phyloP scores from a whole-genome alignment of 257 asterid species.

The Lavandula angustifolia region DNA sequence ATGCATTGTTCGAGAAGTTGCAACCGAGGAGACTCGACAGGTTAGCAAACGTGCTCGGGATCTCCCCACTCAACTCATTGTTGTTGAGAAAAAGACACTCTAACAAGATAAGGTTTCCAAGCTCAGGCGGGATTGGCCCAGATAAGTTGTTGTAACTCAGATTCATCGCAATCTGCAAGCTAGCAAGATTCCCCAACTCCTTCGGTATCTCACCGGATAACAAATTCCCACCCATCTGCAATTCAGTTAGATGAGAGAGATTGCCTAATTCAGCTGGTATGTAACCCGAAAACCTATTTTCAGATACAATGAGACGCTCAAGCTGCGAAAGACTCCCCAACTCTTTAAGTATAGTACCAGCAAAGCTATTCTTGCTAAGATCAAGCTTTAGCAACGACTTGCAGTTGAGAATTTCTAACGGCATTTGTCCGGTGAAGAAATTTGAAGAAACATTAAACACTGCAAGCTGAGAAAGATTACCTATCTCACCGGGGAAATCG shows the following conservation, averaged over 20 bases:
- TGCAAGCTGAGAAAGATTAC: slow-evolving; percentile 66
- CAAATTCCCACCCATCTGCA: slow-evolving; percentile 83
- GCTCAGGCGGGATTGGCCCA: slow-evolving; percentile 74
- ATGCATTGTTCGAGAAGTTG: slow-evolving; percentile 76
- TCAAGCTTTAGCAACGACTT: slow-evolving; percentile 82
- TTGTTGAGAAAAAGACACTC: slow-evolving; percentile 70
- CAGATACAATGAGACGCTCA: slow-evolving; percentile 73
- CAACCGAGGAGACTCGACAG: slow-evolving; percentile 80
- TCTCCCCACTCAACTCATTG: slow-evolving; percentile 74
- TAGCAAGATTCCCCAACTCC: slow-evolving; percentile 69
- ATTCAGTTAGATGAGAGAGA: slow-evolving; percentile 80
- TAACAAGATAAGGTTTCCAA: slow-evolving; percentile 73
- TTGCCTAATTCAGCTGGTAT: slow-evolving; percentile 78
- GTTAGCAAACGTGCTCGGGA: slow-evolving; percentile 76
- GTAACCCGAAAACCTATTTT: slow-evolving; percentile 62
- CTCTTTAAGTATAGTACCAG: slow-evolving; percentile 54
- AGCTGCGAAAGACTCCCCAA: slow-evolving; percentile 74
- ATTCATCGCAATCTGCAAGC: slow-evolving; percentile 83
- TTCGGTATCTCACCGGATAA: slow-evolving; percentile 74
- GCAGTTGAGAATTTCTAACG: slow-evolving; percentile 62
- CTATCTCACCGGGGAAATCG: slow-evolving; percentile 69
- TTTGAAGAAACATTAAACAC: slow-evolving; percentile 75
- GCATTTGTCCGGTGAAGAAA: slow-evolving; percentile 56
- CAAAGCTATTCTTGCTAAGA: slow-evolving; percentile 71
- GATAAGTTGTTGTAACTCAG: slow-evolving; percentile 76